Evolutionary conservation across 2,329 filamentous ascomycete genomes (phyloP), one percentile per base, ranked within the genome.

Genomic region (Penicillium aurantiogriseum): DNA sequence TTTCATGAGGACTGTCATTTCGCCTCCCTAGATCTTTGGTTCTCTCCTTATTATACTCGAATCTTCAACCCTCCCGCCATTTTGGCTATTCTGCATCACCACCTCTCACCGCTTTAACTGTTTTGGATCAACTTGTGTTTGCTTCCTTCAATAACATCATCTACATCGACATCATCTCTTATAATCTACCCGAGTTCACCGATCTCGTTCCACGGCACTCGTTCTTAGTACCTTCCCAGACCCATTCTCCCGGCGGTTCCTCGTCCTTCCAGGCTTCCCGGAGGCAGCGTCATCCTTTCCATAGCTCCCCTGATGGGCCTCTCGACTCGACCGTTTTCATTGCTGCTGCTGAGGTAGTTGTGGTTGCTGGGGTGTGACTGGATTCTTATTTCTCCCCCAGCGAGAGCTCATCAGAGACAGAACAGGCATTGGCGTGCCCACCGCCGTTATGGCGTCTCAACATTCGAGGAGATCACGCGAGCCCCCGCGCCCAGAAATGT

Each of bases 401-500:
- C 19, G 55, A 54, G 50, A 44, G 54, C 53, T 48, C 57, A 59
- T 58, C 63, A 58, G 53, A 36, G 47, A 51, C 58, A 57, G 53
- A 57, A 60, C 55, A 54, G 55, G 63, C 43, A 62, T 57, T 51
- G 55, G 54, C 53, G 46, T 48, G 60, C 59, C 59, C 60, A 57
- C 56, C 53, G 74, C 77, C 74, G 70, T 74, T 66, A 78, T 80
- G 69, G 72, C 76, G 63, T 71, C 74, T 65, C 74, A 77, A 63
- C 71, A 76, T 65, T 75, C 73, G 36, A 74, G 73, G 67, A 74
- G 75, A 66, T 72, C 76, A 47, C 74, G 71, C 51, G 72, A 74
- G 57, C 47, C 67, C 58, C 58, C 69, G 40, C 69, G 64, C 23
- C 46, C 63, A 29, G 71, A 75, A 58, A 71, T 79, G 67, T 67